Base-by-base conservation (phyloP, 2,329 filamentous ascomycete genomes). In the Colletotrichum cordylinicola region DNA sequence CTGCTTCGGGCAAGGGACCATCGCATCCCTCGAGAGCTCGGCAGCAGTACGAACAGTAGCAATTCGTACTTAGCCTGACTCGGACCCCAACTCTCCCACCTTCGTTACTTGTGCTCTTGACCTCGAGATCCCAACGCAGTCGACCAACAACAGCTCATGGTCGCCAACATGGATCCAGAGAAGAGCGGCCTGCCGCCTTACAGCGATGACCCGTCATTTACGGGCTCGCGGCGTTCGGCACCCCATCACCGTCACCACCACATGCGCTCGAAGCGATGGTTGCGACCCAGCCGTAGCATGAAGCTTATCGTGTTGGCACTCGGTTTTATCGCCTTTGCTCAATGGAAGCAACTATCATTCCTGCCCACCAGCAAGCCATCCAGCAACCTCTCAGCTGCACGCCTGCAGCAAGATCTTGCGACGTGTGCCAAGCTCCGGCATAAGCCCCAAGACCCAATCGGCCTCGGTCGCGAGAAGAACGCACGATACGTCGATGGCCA, bases 401-500 rank as follows among this genome's bases (percentile, higher is more conserved):
- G 87, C 79, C 85, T 94, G 27, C 84, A 87, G 43, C 84, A 87
- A 15, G 89, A 94, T 78, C 83, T 93, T 27, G 85, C 85, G 18
- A 88, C 87, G 2, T 94, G 93, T 82, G 84, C 87, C 37, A 88
- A 87, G 80, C 86, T 94, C 60, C 89, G 86, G 43, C 83, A 84
- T 61, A 90, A 88, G 78, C 91, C 92, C 0, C 80, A 86, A 65
- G 90, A 93, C 76, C 90, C 91, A 2, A 86, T 86, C 43, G 91
- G 91, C 24, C 80, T 85, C 6, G 90, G 90, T 5, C 90, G 93
- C 24, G 86, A 90, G 37, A 87, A 87, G 78, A 94, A 92, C 81
- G 91, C 91, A 24, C 88, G 93, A 64, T 92, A 90, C 80, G 82
- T 93, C 58, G 86, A 90, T 5, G 91, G 91, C 67, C 87, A 89